A percentile compares a stretch with the other conserved stretches of the same genome.
Conservation (phyloP, 2,329 filamentous ascomycete genomes). For the Xylariomycetidae sp. region DNA sequence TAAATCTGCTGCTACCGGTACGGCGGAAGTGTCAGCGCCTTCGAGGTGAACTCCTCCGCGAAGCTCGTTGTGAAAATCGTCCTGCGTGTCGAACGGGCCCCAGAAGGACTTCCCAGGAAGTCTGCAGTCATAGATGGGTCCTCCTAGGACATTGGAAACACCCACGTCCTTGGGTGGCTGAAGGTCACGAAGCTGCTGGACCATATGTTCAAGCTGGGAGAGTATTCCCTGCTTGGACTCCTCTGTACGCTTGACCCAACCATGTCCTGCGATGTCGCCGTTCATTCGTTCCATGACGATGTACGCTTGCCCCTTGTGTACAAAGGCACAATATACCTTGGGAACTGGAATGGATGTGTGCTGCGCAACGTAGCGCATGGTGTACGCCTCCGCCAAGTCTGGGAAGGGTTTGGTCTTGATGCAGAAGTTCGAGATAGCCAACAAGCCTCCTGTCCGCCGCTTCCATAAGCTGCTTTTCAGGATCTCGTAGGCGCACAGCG, state of each 20-base stretch:
- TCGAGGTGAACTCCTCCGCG: conserved; percentile 6
- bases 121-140: conserved; percentile 23
- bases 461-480: too few species aligned
- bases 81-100: conserved; percentile 27
- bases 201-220: conserved; percentile 14
- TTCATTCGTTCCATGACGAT: conserved; percentile 38
- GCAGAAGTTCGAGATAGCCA: conserved; percentile 1
- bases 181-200: conserved; percentile 19
- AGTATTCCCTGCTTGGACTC: conserved; percentile 11
- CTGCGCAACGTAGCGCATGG: conserved; percentile 34
- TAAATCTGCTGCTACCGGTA: conserved; percentile 1
- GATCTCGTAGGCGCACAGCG: too few species aligned
- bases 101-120: conserved; percentile 16
- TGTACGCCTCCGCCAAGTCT: conserved; percentile 30
- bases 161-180: conserved; percentile 8
- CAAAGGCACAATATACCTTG: conserved; percentile 37
- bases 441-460: too few species aligned
- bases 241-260: conserved; percentile 4
- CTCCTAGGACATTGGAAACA: conserved; percentile 20
- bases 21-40: neutral
- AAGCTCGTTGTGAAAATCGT: conserved; percentile 28
- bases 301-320: conserved; percentile 31
- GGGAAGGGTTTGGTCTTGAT: conserved; percentile 22
- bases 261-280: conserved; percentile 11
- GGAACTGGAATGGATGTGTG: conserved; percentile 40